Evolutionary conservation across 257 asterid species (phyloP).

Genomic region (Solanum ahanhuiri): DNA sequence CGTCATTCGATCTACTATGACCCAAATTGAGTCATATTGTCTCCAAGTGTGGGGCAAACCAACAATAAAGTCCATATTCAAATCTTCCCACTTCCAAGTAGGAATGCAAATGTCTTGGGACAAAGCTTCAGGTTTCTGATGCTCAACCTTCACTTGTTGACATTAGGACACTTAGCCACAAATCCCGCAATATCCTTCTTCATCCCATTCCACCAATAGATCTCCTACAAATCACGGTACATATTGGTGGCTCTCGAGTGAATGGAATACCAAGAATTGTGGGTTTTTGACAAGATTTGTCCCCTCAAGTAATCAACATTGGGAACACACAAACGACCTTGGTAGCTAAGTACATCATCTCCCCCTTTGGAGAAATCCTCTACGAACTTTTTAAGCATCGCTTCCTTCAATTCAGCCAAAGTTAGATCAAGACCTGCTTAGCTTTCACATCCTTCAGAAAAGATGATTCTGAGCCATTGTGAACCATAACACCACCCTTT

Average conservation of each 20-base stretch:
- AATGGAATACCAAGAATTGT: background rate
- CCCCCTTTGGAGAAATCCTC: background rate
- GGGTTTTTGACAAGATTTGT: background rate
- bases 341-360: background rate
- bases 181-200: background rate
- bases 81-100: background rate
- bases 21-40: background rate
- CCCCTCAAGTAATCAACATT: background rate
- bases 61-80: background rate
- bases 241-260: background rate
- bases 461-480: background rate
- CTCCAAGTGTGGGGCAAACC: too few relatives aligned
- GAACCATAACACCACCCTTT: too few relatives aligned
- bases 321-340: background rate
- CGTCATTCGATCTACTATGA: background rate
- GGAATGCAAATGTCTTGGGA: background rate
- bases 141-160: background rate
- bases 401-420: background rate
- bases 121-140: too few relatives aligned
- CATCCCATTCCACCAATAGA: background rate
- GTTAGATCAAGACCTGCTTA: too few relatives aligned
- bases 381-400: background rate
- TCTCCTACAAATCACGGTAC: background rate
- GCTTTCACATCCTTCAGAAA: background rate
- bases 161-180: background rate